Percentiles rank a stretch among this genome's conserved stretches.
Evolutionary conservation across 441 rosid genomes (phyloP).

Genomic region (Flueggea neowawraea): DNA sequence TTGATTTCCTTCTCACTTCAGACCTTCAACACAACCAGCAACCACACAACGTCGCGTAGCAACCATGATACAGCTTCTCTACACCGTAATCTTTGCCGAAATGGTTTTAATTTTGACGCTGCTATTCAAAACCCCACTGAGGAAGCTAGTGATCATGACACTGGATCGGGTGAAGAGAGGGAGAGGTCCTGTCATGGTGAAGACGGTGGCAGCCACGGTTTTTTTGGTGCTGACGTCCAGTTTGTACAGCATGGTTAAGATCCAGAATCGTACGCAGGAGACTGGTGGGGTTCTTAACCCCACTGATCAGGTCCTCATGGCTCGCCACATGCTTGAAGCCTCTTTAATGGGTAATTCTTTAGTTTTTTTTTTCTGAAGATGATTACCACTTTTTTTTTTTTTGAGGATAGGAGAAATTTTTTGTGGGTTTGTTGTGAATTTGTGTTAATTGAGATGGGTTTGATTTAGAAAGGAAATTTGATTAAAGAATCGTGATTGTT

Average conservation of each 20-base stretch:
- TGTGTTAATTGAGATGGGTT: too few relatives aligned
- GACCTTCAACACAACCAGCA: too few relatives aligned
- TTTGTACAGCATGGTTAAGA: slow-evolving; percentile 49
- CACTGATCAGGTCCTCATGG: slow-evolving; percentile 80
- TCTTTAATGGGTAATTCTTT: slow-evolving; percentile 75
- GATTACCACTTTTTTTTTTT: too few relatives aligned
- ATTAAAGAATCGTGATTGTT: too few relatives aligned
- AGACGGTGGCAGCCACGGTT: slow-evolving; percentile 58
- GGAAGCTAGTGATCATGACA: slow-evolving; percentile 63
- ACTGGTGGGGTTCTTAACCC: slow-evolving; percentile 40
- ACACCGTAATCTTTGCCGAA: slow-evolving; percentile 49
- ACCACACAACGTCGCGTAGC: not conserved
- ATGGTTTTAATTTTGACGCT: slow-evolving; percentile 64
- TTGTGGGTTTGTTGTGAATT: not conserved
- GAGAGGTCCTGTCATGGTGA: slow-evolving; percentile 69
- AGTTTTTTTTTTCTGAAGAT: too few relatives aligned
- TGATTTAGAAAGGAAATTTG: too few relatives aligned
- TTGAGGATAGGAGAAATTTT: too few relatives aligned
- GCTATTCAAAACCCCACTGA: slow-evolving; percentile 72
- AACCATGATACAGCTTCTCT: slow-evolving; percentile 69
- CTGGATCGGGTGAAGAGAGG: slow-evolving; percentile 85
- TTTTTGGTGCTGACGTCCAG: slow-evolving; percentile 55
- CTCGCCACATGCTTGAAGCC: slow-evolving; percentile 74
- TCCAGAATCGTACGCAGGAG: slow-evolving; percentile 55
- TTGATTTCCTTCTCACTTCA: too few relatives aligned